phyloP scores from a whole-genome alignment of 2,329 filamentous ascomycete genomes.

The Aspergillus flavus region DNA sequence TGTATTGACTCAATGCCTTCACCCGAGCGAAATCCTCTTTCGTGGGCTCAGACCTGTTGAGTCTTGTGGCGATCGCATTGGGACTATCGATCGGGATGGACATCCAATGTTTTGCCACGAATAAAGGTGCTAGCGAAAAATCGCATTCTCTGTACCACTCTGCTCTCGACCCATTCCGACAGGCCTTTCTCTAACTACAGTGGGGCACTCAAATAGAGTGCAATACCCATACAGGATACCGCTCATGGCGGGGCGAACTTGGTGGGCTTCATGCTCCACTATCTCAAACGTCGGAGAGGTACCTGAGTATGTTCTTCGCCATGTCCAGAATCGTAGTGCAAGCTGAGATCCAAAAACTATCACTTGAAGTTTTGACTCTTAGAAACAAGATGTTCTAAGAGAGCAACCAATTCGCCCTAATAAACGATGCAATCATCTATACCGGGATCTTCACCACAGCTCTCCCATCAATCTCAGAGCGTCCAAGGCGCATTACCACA shows the following conservation, averaged over 20 bases:
- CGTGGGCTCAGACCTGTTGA: not conserved
- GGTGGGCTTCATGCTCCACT: not conserved
- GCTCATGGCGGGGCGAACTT: not conserved
- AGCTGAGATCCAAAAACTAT: not conserved
- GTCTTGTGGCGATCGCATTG: not conserved
- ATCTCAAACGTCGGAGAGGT: not conserved
- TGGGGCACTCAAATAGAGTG: not conserved
- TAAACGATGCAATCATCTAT: not conserved
- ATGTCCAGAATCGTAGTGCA: no score
- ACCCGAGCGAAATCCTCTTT: no score
- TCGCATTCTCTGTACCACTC: not conserved
- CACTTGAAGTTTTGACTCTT: not conserved
- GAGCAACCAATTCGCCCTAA: not conserved
- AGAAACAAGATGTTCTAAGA: not conserved
- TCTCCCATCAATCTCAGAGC: constrained; percentile 41
- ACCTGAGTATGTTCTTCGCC: not conserved
- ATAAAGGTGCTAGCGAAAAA: not conserved
- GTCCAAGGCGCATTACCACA: constrained; percentile 37
- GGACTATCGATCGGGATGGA: no score
- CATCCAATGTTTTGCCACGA: not conserved
- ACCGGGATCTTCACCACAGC: constrained; percentile 39
- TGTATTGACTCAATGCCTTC: no score
- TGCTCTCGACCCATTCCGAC: no score
- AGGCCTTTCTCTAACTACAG: not conserved
- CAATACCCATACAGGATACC: not conserved